phyloP scores from a whole-genome alignment of 148 eudicot genomes.

The Salicornia ramosissima region DNA sequence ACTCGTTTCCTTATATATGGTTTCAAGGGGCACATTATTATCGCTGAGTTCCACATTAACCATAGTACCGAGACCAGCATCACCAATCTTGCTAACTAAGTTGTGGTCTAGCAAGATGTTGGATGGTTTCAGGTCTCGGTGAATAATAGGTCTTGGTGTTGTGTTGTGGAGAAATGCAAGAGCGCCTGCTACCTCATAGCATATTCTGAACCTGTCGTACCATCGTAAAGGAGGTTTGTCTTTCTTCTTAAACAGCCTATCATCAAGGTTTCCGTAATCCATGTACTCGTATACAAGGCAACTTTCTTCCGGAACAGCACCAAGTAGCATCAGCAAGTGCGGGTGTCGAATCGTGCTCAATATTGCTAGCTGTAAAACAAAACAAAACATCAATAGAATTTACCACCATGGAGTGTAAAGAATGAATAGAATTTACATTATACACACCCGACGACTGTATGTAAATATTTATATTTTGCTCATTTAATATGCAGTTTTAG shows the following conservation, averaged over 20 bases:
- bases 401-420: too few species aligned
- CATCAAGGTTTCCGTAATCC: constrained; percentile 88
- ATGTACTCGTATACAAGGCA: constrained; percentile 92
- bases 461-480: too few species aligned
- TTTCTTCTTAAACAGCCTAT: constrained; percentile 45
- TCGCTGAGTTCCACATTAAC: constrained; percentile 40
- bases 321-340: constrained; percentile 80
- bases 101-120: constrained; percentile 86
- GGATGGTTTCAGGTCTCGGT: constrained; percentile 85
- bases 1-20: constrained; percentile 54
- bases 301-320: constrained; percentile 72
- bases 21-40: constrained; percentile 20
- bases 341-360: constrained; percentile 85
- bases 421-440: too few species aligned
- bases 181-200: constrained; percentile 90
- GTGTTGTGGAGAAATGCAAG: constrained; percentile 82
- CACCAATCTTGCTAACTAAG: constrained; percentile 91
- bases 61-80: constrained; percentile 85
- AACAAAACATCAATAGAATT: too few species aligned
- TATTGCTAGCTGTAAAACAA: constrained; percentile 73
- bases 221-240: constrained; percentile 64
- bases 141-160: constrained; percentile 75
- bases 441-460: too few species aligned
- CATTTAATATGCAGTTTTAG: too few species aligned
- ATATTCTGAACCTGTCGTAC: constrained; percentile 74